Percentiles rank a stretch among this genome's conserved stretches.
Evolutionary conservation across 805 yeast genomes (phyloP).

Genomic region (Monosporozyma yasuniensis): DNA sequence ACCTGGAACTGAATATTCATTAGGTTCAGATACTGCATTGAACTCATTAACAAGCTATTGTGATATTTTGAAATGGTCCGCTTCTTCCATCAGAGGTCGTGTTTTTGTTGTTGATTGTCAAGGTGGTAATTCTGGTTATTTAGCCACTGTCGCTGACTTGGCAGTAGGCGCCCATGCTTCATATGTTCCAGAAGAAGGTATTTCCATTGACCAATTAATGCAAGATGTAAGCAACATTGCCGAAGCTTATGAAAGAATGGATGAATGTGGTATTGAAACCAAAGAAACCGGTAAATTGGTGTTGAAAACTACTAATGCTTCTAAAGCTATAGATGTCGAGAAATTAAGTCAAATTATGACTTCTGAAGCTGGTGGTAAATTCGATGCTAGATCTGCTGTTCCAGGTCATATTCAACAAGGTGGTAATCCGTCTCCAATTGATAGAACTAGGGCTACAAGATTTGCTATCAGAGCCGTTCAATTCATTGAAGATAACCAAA

Average conservation of each 20-base stretch:
- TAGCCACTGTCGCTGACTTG: slow-evolving; percentile 59
- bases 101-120: slow-evolving; percentile 76
- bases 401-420: slow-evolving; percentile 93
- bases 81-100: slow-evolving; percentile 68
- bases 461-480: slow-evolving; percentile 61
- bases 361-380: slow-evolving; percentile 51
- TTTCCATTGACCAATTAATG: slow-evolving; percentile 49
- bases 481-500: slow-evolving; percentile 45
- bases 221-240: slow-evolving; percentile 55
- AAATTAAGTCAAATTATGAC: slow-evolving; percentile 58
- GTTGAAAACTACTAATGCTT: slow-evolving; percentile 60
- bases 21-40: slow-evolving; percentile 69
- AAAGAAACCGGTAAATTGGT: slow-evolving; percentile 47
- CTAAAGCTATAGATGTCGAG: slow-evolving; percentile 55
- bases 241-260: slow-evolving; percentile 47
- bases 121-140: slow-evolving; percentile 77
- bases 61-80: slow-evolving; percentile 69
- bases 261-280: slow-evolving; percentile 50
- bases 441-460: slow-evolving; percentile 65
- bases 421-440: slow-evolving; percentile 66
- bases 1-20: slow-evolving; percentile 72
- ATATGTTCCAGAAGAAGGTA: slow-evolving; percentile 67
- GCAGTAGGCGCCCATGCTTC: slow-evolving; percentile 67
- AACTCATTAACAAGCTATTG: slow-evolving; percentile 63
- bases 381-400: slow-evolving; percentile 69